Evolutionary conservation across 441 rosid genomes (phyloP).

Genomic region (Breynia disticha): DNA sequence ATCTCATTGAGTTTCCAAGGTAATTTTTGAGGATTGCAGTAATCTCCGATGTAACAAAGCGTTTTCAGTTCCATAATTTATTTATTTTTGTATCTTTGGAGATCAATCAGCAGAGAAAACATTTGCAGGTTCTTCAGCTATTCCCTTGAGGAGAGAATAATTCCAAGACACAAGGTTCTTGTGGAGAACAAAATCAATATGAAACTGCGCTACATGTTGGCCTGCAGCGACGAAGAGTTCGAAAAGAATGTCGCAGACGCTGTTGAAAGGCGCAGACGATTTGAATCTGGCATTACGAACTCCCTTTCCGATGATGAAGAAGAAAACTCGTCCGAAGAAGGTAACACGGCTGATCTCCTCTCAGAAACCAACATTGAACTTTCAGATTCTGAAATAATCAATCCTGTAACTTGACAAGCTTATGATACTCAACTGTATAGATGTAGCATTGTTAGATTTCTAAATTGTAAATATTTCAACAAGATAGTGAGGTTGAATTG

Average conservation of each 20-base stretch:
- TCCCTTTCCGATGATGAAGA: conserved; percentile 11
- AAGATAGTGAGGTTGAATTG: no score
- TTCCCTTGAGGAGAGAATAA: conserved; percentile 67
- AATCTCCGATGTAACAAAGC: not conserved
- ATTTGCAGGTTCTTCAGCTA: conserved; percentile 79
- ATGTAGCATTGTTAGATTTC: no score
- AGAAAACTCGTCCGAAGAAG: not conserved
- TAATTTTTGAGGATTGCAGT: conserved; percentile 10
- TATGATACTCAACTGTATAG: no score
- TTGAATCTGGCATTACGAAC: conserved; percentile 34
- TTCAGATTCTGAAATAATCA: not conserved
- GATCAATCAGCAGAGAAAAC: conserved; percentile 3
- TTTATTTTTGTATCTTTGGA: not conserved
- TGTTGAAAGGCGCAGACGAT: conserved; percentile 50
- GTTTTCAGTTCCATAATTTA: not conserved
- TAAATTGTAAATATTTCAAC: no score
- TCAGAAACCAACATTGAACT: not conserved
- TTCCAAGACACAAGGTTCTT: conserved; percentile 64
- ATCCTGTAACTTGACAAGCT: not conserved
- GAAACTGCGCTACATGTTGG: conserved; percentile 70
- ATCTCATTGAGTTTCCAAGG: conserved; percentile 86
- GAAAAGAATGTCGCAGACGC: conserved; percentile 43
- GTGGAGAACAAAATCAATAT: conserved; percentile 69
- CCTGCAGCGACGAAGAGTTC: conserved; percentile 58
- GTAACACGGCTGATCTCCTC: not conserved